phyloP scores from a whole-genome alignment of 768 basidiomycete genomes.

The Trametes maxima region DNA sequence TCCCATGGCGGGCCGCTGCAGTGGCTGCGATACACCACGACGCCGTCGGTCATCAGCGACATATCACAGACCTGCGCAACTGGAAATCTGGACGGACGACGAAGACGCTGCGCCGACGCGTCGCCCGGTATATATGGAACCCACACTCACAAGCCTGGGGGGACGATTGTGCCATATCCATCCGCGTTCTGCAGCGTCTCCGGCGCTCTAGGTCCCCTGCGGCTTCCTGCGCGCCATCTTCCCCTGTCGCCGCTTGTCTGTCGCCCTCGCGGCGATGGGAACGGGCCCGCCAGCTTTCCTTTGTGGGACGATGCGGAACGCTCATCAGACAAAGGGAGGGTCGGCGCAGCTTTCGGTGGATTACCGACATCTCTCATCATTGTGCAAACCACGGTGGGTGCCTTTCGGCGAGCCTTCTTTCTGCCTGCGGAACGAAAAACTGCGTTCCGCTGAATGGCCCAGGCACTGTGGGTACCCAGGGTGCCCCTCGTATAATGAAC shows the following conservation, averaged over 20 bases:
- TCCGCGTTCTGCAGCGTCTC: constrained; percentile 2
- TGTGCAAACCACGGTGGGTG: not conserved
- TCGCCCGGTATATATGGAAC: not conserved
- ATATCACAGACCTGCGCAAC: constrained; percentile 12
- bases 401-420: not conserved
- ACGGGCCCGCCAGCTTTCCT: not conserved
- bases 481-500: not conserved
- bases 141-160: not conserved
- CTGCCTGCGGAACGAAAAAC: not conserved
- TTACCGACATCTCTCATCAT: constrained; percentile 16
- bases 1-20: constrained; percentile 14
- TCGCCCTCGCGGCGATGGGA: constrained; percentile 3
- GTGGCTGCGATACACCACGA: constrained; percentile 1
- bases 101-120: not conserved
- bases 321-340: constrained; percentile 7
- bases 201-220: constrained; percentile 10
- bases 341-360: not conserved
- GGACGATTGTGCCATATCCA: constrained; percentile 11
- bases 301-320: not conserved
- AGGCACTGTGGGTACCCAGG: not conserved
- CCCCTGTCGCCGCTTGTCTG: not conserved
- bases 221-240: not conserved
- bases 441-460: not conserved
- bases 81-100: not conserved
- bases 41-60: constrained; percentile 3